Conservation (phyloP, 108 stramenopile genomes). For the Skeletonema menzelii region DNA sequence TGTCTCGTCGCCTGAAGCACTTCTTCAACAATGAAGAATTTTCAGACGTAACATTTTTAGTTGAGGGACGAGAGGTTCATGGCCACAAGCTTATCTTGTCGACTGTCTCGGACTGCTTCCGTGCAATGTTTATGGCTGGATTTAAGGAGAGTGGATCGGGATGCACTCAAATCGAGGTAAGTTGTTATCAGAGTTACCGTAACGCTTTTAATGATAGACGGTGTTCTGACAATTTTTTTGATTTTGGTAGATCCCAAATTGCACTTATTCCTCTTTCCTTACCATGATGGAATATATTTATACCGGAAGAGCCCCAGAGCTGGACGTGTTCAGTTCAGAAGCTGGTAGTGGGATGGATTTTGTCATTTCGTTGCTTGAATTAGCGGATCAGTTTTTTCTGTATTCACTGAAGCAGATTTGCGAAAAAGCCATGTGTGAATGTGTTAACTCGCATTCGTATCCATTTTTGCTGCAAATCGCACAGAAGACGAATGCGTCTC, state of each 20-base stretch:
- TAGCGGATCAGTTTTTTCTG: constrained; percentile 94
- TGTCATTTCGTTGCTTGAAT: constrained; percentile 77
- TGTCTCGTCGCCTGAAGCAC: constrained; percentile 66
- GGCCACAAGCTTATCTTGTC: constrained; percentile 90
- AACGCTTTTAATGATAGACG: neutral
- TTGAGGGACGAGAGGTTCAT: constrained; percentile 80
- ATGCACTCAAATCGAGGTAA: constrained; percentile 67
- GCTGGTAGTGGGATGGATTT: constrained; percentile 42
- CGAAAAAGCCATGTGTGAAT: constrained; percentile 66
- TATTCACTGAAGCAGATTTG: constrained; percentile 90
- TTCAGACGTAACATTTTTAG: constrained; percentile 90
- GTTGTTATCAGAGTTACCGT: neutral
- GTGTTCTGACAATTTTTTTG: neutral
- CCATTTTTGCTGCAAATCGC: constrained; percentile 75
- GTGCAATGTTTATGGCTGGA: constrained; percentile 90
- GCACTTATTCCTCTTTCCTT: constrained; percentile 76
- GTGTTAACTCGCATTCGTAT: constrained; percentile 73
- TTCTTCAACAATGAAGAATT: constrained; percentile 89
- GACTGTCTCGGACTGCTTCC: constrained; percentile 85
- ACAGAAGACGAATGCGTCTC: constrained; percentile 81
- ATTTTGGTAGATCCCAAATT: constrained; percentile 66
- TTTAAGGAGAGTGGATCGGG: constrained; percentile 74
- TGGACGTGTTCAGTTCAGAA: constrained; percentile 36
- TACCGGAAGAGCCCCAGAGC: constrained; percentile 69
- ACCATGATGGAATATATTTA: constrained; percentile 93